Base-by-base conservation (phyloP, 148 eudicot genomes). In the Chenopodium album region DNA sequence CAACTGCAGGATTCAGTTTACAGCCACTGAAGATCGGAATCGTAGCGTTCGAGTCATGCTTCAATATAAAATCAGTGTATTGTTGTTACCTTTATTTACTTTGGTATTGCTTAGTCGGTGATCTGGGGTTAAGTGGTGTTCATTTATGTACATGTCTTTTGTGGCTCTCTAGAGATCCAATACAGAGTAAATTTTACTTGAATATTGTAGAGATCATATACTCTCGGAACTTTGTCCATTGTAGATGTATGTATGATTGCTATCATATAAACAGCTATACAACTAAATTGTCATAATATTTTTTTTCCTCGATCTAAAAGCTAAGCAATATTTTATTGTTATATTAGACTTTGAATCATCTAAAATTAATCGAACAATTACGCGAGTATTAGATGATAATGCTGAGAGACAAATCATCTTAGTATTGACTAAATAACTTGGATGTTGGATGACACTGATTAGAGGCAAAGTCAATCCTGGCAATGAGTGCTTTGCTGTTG, bases 381-480 rank as follows among this genome's bases (percentile, higher is more conserved):
- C 75, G 44, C 28, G 1, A 41, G 17, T 71, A 71, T 9, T 44
- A 22, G 31, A 22, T 22, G 59, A 73, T 47, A 73, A 73, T 10
- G 76, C 76, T 16, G 19, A 23, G 37, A 47, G 56, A 73, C 22
- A 71, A 31, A 10, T 73, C 31, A 47, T 65, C 5, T 44, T 1
- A 65, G 71, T 14, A 78, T 14, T 7, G 28, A 47, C 32, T 71
- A 28, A 54, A 54, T 44, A 50, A 4, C 12, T 4, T 23, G 29
- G 22, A 48, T 50, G 76, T 47, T 23, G 34, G 62, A 23, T 47
- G 22, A 52, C 65, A 22, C 56, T 9, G 26, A 77, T 54, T 11
- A 68, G 73, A 52, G 20, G 75, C 44, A 31, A 79, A 69, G 75
- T 79, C 81, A 69, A 69, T 48, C 28, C 28, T 67, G 71, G 22